Evolutionary conservation across 75 land plant genomes (phyloP), one percentile per base, ranked within the genome.

Genomic region (Pseudotsuga menziesii): DNA sequence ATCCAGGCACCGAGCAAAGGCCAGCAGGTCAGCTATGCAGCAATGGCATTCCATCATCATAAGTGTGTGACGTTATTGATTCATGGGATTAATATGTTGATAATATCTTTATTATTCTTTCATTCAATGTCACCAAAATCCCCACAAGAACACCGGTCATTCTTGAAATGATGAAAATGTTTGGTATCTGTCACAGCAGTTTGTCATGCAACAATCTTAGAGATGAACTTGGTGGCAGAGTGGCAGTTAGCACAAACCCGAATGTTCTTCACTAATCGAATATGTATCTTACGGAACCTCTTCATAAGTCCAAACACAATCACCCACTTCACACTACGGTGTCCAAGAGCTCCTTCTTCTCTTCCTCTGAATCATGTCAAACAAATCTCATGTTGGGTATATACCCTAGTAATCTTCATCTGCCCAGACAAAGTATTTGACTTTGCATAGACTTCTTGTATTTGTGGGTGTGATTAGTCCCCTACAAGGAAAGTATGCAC

Each of bases 201-300:
- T 62, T 86, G 80, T 39, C 83, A 61, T 72, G 72, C 75, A 39
- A 77, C 61, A 19, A 85, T 36, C 69, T 72, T 90, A 8, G 94
- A 88, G 41, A 90, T 39, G 66, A 87, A 83, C 54, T 88, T 88
- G 57, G 83, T 76, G 62, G 82, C 83, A 75, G 78, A 81, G 75
- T 90, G 94, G 79, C 94, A 90, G 58, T 82, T 84, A 55, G 76
- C 90, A 80, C 90, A 85, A 19, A 90, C 76, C 54, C 88, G 82
- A 32, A 86, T 73, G 81, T 90, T 85, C 79, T 86, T 90, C 73
- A 85, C 85, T 57, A 86, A 61, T 73, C 80, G 20, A 58, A 72
- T 69, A 69, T 75, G 41, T n/a, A 26, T 73, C 5, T 83, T 85
- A 13, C 67, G 7, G 1, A 88, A 83, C 54, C 77, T 80, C 61